Evolutionary conservation across 345 rosid species (phyloP), one percentile per base, ranked within the genome.

Genomic region (Hibiscus tridactylites): DNA sequence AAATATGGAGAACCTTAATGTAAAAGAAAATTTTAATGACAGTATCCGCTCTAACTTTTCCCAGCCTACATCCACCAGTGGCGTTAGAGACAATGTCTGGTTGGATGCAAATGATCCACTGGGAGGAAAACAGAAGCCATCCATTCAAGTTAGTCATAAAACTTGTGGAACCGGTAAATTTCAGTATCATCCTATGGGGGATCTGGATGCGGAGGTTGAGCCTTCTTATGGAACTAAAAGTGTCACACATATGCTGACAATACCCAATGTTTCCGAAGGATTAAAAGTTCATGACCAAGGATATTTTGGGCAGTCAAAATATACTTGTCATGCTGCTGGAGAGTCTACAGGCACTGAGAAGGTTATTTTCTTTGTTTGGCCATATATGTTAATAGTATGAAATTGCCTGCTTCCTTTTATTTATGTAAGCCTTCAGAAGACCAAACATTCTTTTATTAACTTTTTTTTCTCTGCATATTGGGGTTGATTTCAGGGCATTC

Each of bases 141-240:
- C 87, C 46, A 77, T 73, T 81, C 75, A 77, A 64, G 61, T 61
- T 44, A 74, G 80, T 78, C 82, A 72, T 65, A 85, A 79, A 80
- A 84, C 85, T 9, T 75, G 83, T 57, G 84, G 71, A 62, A 65
- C 78, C 71, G 90, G 87, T 75, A 93, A 81, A 81, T 91, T 93
- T 84, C 97, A 91, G 74, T 90, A 85, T 79, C 98, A 91, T 83
- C 98, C 97, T n/a, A 91, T 91, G 97, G 98, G 97, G 52, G 84
- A 87, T 90, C 67, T 90, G 71, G 90, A 85, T 79, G 79, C 75
- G 63, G 88, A 82, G 74, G 57, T 76, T 24, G 90, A 85, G 64
- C 73, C 2, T 9, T 21, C 12, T 8, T 56, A 70, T 74, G 85
- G 79, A 74, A 65, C 77, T 64, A 83, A 81, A 72, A 71, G 61